Percentiles rank a stretch among this genome's conserved stretches.
phyloP scores from a whole-genome alignment of 495 filamentous ascomycete species.

The Copromyces sp. region DNA sequence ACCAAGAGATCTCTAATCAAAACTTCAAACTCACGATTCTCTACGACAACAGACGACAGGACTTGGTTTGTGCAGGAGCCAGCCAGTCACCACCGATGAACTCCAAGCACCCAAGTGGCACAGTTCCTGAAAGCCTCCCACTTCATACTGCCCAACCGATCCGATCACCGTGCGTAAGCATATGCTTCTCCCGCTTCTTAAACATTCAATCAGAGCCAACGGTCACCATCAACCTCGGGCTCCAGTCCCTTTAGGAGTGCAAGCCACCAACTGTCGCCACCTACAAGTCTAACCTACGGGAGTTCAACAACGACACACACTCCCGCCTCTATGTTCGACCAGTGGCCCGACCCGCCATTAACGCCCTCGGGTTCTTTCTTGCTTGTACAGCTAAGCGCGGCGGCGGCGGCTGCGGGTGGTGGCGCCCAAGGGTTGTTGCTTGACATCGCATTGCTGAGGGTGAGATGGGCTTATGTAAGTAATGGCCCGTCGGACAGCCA shows the following conservation, averaged over 20 bases:
- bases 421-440: neutral
- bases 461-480: neutral
- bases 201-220: neutral
- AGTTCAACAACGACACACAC: neutral
- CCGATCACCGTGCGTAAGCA: neutral
- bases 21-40: neutral
- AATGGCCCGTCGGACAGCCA: neutral
- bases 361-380: neutral
- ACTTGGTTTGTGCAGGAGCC: neutral
- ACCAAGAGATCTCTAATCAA: too few species aligned
- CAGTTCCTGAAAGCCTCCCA: neutral
- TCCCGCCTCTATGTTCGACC: neutral
- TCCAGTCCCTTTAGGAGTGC: neutral
- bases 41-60: neutral
- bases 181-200: neutral
- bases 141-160: neutral
- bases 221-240: neutral
- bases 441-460: neutral
- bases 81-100: neutral
- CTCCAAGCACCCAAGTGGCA: neutral
- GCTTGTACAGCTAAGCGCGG: neutral
- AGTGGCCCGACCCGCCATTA: neutral
- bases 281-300: too few species aligned
- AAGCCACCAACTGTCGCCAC: neutral
- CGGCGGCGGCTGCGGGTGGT: neutral